Base-by-base conservation (phyloP, 352 stramenopile species). In the Phytophthora nicotianae region DNA sequence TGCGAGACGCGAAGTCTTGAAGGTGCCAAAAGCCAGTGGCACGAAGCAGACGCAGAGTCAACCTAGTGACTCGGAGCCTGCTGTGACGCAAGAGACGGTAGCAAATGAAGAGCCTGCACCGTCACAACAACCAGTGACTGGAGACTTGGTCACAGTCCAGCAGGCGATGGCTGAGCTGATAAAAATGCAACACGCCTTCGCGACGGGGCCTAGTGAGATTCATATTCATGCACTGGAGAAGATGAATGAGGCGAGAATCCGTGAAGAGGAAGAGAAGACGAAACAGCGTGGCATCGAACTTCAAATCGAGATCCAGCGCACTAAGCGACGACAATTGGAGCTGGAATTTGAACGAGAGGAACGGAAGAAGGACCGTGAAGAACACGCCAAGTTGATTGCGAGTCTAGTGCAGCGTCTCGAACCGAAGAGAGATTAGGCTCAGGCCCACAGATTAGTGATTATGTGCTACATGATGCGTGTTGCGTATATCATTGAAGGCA, bases 341-440 rank as follows among this genome's bases (percentile, higher is more conserved):
- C 32, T 73, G 10, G 58, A 68, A 16, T 73, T 73, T 40, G 65
- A 73, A 42, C 24, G 59, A 62, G 59, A 69, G 19, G 65, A 73
- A 43, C 49, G 65, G 17, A 48, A 65, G 48, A 73, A 73, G 46
- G 65, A 73, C 42, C 65, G 65, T 1, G 59, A 73, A 19, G 59
- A 73, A 42, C 65, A 73, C 37, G 50, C 48, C 19, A 73, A 73
- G 38, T 24, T 73, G 9, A 65, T 73, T 37, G 59, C 53, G 27
- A 65, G 53, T 38, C 50, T 73, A 33, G 14, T 73, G 26, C 19
- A 65, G 35, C 52, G 52, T 33, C 52, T 73, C 5, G 58, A 65
- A 33, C 51, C 58, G 1, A 68, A 64, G 53, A 59, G 35, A 41
- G 29, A 57, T 8, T 58, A 17, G 58, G 10, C n/a, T 16, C 40